Evolutionary conservation across 2,329 filamentous ascomycete species (phyloP), one percentile per base, ranked within the genome.

Genomic region (Coccinonectria pachysandricola): DNA sequence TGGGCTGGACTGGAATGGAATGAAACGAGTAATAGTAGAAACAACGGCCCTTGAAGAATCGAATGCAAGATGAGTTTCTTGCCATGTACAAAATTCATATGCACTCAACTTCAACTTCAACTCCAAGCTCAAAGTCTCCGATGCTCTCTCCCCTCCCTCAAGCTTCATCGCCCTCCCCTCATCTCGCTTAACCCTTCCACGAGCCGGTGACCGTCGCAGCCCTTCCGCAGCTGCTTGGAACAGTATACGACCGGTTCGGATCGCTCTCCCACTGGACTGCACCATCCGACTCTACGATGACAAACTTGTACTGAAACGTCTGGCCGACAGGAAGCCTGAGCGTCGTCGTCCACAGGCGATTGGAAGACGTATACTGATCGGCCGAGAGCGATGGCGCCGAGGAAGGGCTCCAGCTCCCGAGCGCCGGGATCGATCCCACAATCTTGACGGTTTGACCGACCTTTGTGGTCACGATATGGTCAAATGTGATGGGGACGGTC

Each of bases 301-400:
- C 58, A 42, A 68, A 79, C 49, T 77, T 75, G 46, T 75, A 77
- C 47, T 66, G 40, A 30, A 78, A 62, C 0, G 46, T 52, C 3
- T 53, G 59, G 2, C 68, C 71, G 0, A 68, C 58, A 0, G 64
- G 53, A 7, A 79, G 42, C 10, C 45, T 59, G 21, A 73, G 40
- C 0, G 62, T 66, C 3, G 48, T 52, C n/a, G 52, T 60, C 74
- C 74, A 79, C 8, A 74, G 28, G 2, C 60, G 66, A 32, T 71
- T 66, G 7, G 52, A 47, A 10, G 46, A 43, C 1, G 67, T 71
- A 46, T 78, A 78, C 12, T 59, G 39, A 11, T 53, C 45, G 2
- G 72, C 65, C 3, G 60, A 67, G 5, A 79, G 49, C 0, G 64
- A 46, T 1, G 68, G 45, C 0, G 64, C 71, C 3, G 49, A 43